Evolutionary conservation across 2,329 filamentous ascomycete genomes (phyloP), one percentile per base, ranked within the genome.

Genomic region (Paraphaeosphaeria sporulosa): DNA sequence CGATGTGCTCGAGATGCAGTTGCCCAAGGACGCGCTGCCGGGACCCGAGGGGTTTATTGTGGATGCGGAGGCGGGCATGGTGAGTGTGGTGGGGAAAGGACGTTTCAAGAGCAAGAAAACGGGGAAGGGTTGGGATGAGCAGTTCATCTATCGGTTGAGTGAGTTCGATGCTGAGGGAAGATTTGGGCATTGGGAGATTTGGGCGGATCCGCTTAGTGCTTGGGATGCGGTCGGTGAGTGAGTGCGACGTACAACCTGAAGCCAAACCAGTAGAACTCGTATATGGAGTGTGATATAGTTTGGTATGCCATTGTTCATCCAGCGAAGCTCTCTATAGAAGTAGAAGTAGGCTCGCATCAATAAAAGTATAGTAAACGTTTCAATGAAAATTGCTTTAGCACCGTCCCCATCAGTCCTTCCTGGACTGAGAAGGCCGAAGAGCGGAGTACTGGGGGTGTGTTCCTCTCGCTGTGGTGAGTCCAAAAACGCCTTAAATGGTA

Each of bases 121-220:
- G 15, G 79, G 78, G 6, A 79, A 72, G 62, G 64, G 62, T 6
- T 81, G 78, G 78, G 68, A 78, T 17, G 79, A 81, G 63, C 62
- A 71, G 17, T 81, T 81, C 44, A 75, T 80, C 13, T 79, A 80
- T 65, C 63, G 74, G 50, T 71, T 81, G 47, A 77, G 79, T 64
- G 76, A 59, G 8, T 81, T 79, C 60, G 76, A 81, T 66, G 66
- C 66, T 7, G 61, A 76, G 19, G 77, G 76, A 0, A 77, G 63
- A 67, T 76, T 81, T 61, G 79, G 77, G 30, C 71, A 76, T 64
- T 80, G 78, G 77, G 78, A 81, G 66, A 79, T 81, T 53, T 81
- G 79, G 79, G 78, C 77, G 15, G 79, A 81, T 72, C 77, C 77
- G 13, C 63, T 80, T 58, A 79, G 76, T 61, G 79, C 79, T 36